Base-by-base conservation (phyloP, 1,284 basidiomycete genomes). In the Xerocomus cyaneibrunnescens region DNA sequence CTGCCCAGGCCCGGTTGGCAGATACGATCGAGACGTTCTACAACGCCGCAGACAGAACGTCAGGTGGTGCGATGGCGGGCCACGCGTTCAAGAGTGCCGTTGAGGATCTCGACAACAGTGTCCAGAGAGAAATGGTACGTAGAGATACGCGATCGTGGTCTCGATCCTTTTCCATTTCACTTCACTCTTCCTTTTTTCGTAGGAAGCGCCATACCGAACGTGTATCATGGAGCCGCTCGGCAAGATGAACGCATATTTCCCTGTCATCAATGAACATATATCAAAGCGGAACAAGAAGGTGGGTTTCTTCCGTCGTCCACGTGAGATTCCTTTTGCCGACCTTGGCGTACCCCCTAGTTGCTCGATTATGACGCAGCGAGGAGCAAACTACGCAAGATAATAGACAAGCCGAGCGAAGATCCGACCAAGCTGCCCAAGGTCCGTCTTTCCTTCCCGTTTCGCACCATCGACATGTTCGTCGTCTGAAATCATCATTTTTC, bases 241-340 rank as follows among this genome's bases (percentile, higher is more conserved):
- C 2, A 97, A 96, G 76, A 92, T 99, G 81, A 94, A 91, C 67
- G 86, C 89, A 2, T 98, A 98, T 72, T 98, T 96, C 74, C 92
- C 93, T 5, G 79, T 93, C 42, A 86, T 98, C 66, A 98, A 98
- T 70, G 91, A 95, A 56, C 91, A 94, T 51, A 94, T 99, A 59
- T 66, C 84, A 39, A 99, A 99, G 74, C 83, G 97, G 45, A 91
- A 95, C 74, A 95, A 98, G 77, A 99, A 99, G 84, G 93, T 94
- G 48, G 8, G 35, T 46, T 2, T 22, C 41, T 16, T 27, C 14
- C 10, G 7, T 12, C 22, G n/a, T 41, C 21, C 17, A n/a, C 51
- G 17, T 50, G 22, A 28, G 22, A 17, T 28, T n/a, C n/a, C 17
- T 7, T 34, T 50, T 19, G n/a, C 22, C 13, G 37, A 39, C 30